Conservation (phyloP, 2,329 filamentous ascomycete species). For the Aspergillus sp. region DNA sequence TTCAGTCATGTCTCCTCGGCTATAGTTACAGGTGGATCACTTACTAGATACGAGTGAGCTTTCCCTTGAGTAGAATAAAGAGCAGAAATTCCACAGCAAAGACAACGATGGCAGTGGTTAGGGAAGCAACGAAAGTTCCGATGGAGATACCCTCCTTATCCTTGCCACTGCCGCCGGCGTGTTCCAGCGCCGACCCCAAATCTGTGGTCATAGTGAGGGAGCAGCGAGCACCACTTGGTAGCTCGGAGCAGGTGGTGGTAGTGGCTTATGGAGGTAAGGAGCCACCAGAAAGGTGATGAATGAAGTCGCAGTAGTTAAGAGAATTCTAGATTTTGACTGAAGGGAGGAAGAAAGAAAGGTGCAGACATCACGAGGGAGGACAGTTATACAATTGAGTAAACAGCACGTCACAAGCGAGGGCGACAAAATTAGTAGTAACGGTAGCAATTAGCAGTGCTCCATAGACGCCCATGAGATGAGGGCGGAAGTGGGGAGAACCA, state of each 20-base stretch:
- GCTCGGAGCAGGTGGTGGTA: not conserved
- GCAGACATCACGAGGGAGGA: not conserved
- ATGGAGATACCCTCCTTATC: conserved; percentile 40
- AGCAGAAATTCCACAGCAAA: conserved; percentile 65
- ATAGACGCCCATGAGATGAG: not conserved
- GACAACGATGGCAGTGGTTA: conserved; percentile 62
- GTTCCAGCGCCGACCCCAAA: conserved; percentile 38
- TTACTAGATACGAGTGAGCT: conserved; percentile 79
- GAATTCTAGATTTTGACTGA: not conserved
- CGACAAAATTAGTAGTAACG: not conserved
- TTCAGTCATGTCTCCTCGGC: not conserved
- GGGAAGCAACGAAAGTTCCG: conserved; percentile 64
- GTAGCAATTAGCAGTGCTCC: too few species aligned
- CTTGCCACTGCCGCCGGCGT: conserved; percentile 39
- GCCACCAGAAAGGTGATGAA: not conserved
- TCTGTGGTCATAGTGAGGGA: conserved; percentile 26
- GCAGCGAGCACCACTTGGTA: conserved; percentile 8
- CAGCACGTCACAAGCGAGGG: not conserved
- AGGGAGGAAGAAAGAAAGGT: not conserved
- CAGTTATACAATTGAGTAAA: not conserved
- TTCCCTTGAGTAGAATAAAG: conserved; percentile 77
- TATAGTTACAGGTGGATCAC: conserved; percentile 31
- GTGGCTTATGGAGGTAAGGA: not conserved
- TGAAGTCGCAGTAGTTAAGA: not conserved
- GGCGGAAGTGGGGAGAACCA: not conserved